A percentile compares a stretch with the other conserved stretches of the same genome.
Evolutionary conservation across 768 basidiomycete species (phyloP).

Genomic region (Termitomyces sp.): DNA sequence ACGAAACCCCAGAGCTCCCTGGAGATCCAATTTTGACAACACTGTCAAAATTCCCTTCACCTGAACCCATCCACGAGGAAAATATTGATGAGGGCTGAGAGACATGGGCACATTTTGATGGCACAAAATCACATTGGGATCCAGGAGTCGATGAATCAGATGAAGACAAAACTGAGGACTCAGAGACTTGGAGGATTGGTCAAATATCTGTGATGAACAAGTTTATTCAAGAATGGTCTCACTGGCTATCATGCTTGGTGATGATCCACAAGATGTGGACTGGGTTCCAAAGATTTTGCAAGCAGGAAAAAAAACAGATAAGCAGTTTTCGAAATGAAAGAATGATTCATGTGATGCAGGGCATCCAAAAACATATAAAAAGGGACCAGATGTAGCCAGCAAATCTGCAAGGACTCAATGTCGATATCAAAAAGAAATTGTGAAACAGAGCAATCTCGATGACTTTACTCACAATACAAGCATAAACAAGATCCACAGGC

Average conservation of each 20-base stretch:
- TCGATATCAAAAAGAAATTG: background rate
- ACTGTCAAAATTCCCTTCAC: too few species aligned
- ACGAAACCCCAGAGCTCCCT: too few species aligned
- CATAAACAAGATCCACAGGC: background rate
- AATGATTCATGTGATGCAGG: background rate
- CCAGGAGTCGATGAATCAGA: too few species aligned
- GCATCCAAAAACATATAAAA: background rate
- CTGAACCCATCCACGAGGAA: too few species aligned
- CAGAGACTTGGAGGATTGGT: background rate
- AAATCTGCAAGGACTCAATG: conserved; percentile 5
- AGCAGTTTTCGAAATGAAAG: background rate
- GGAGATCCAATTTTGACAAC: too few species aligned
- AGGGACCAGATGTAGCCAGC: conserved; percentile 6
- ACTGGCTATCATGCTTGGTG: background rate
- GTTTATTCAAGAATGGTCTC: background rate
- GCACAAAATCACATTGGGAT: too few species aligned
- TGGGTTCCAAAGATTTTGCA: background rate
- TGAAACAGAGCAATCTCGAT: conserved; percentile 1
- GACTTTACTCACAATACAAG: background rate
- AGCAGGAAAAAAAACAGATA: background rate
- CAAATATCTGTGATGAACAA: background rate
- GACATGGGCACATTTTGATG: too few species aligned
- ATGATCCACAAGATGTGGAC: background rate
- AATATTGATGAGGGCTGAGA: too few species aligned
- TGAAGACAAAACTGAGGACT: too few species aligned